Conservation (phyloP, 1,284 basidiomycete species). For the Prillingera fragicola region DNA sequence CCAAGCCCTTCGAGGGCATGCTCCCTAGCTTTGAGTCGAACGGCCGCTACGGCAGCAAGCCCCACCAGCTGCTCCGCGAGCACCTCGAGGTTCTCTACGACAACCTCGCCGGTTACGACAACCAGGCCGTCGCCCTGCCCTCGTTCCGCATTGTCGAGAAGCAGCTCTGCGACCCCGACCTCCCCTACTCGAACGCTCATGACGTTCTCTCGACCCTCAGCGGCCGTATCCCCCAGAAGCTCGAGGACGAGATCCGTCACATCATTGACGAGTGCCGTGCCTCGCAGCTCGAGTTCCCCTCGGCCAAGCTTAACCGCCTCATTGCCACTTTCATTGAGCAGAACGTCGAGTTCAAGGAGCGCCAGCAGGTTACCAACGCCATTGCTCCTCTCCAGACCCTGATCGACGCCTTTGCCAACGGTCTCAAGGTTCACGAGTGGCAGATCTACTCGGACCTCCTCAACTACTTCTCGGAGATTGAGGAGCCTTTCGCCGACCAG, state of each 20-base stretch:
- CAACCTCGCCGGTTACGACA: slow-evolving; percentile 92
- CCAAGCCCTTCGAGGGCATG: slow-evolving; percentile 94
- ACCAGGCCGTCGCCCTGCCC: slow-evolving; percentile 54
- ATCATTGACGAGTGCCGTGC: slow-evolving; percentile 67
- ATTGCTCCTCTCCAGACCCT: slow-evolving; percentile 68
- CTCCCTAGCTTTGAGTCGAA: slow-evolving; percentile 82
- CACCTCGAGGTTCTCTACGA: slow-evolving; percentile 78
- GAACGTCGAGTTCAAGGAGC: slow-evolving; percentile 70
- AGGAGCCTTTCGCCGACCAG: slow-evolving; percentile 75
- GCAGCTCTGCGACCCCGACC: slow-evolving; percentile 63
- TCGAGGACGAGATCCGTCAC: slow-evolving; percentile 80
- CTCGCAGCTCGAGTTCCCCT: slow-evolving; percentile 83
- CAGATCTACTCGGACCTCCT: slow-evolving; percentile 47
- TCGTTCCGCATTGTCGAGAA: slow-evolving; percentile 44
- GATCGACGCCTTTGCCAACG: slow-evolving; percentile 73
- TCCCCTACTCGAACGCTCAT: slow-evolving; percentile 81
- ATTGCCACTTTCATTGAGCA: slow-evolving; percentile 82
- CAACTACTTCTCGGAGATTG: slow-evolving; percentile 58
- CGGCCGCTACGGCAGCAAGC: slow-evolving; percentile 76
- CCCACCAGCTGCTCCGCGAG: slow-evolving; percentile 78
- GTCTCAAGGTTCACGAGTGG: slow-evolving; percentile 83
- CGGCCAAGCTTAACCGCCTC: slow-evolving; percentile 49
- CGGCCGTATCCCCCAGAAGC: slow-evolving; percentile 85
- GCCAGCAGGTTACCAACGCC: slow-evolving; percentile 66
- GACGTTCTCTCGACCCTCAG: slow-evolving; percentile 84